A percentile compares a stretch with the other conserved stretches of the same genome.
Conservation (phyloP, 2,329 filamentous ascomycete genomes). For the Aspergillus novofumigatus region DNA sequence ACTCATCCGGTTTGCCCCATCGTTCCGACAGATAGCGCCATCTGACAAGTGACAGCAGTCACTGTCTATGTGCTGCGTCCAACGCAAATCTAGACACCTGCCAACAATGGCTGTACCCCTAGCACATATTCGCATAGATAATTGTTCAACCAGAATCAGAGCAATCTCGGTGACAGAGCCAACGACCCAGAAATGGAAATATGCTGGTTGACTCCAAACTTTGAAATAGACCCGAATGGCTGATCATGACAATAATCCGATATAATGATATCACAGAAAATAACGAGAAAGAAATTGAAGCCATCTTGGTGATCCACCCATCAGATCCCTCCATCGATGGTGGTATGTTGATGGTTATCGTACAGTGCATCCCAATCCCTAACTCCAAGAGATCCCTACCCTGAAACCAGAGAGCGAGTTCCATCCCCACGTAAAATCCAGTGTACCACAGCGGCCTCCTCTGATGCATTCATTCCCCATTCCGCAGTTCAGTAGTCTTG, state of each 20-base stretch:
- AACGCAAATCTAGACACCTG: not conserved
- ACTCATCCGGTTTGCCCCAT: not conserved
- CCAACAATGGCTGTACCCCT: not conserved
- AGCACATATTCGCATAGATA: not conserved
- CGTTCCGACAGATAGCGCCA: not conserved
- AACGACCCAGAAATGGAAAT: not conserved
- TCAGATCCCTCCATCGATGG: conserved; percentile 16
- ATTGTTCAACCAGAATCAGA: not conserved
- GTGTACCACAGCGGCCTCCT: not conserved
- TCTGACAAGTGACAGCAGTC: not conserved
- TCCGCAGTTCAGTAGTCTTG: not conserved
- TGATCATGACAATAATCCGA: not conserved
- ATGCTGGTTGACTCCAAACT: not conserved
- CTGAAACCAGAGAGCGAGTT: conserved; percentile 14
- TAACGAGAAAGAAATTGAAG: conserved; percentile 6
- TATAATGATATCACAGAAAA: conserved; percentile 17
- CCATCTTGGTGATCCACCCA: conserved; percentile 13
- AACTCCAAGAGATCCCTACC: conserved; percentile 27
- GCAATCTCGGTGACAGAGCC: not conserved
- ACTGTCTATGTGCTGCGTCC: not conserved
- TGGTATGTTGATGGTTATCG: conserved; percentile 26
- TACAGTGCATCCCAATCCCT: conserved; percentile 27
- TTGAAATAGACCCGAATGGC: not conserved
- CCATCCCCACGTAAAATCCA: conserved; percentile 6
- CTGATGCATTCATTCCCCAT: not conserved